Base-by-base conservation (phyloP, 2,329 filamentous ascomycete genomes). In the Verticillium nubilum region DNA sequence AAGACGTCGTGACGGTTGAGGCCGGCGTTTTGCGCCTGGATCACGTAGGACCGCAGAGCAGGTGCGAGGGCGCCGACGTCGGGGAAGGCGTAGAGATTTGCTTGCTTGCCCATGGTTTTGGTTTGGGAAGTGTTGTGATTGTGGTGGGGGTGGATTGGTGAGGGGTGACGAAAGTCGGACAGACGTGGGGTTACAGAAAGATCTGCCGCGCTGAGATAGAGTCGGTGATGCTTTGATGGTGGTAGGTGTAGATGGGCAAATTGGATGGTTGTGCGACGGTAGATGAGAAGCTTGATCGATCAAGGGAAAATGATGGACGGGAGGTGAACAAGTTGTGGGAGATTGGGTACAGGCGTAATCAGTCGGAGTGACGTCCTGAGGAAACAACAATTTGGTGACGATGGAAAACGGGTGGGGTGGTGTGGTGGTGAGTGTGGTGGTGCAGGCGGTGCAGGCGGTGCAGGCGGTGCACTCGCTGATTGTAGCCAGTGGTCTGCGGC, bases 1-100 rank as follows among this genome's bases (percentile, higher is more conserved):
- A 99, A 98, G 72, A 82, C 83, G 64, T 84, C 82, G 75, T 98
- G 95, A 63, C 93, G 90, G 66, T 81, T 78, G 64, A 98, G 77
- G 61, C 92, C 92, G 61, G 87, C 84, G 69, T 88, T 88, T 76
- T 99, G 94, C 69, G 84, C 87, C 68, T 90, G 84, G 67, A 97
- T 82, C 68, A 98, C 80, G 76, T 96, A 97, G 67, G 85, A 79
- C 71, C 93, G 89, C 67, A 99, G 85, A 64, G 88, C 87, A 35
- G 83, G 78, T 23, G 92, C 91, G 66, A 99, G 87, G 61, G 85
- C 80, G 65, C 86, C 82, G 69, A 83, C 78, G 74, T 81, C 82
- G 66, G 86, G 78, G 76, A 96, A 98, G 66, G 90, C 86, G 82
- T 90, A 96, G 69, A 99, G 89, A 70, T 86, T 88, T 61, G 84